phyloP scores from a whole-genome alignment of 73 alveolate species.

The Breviolum minutum region DNA sequence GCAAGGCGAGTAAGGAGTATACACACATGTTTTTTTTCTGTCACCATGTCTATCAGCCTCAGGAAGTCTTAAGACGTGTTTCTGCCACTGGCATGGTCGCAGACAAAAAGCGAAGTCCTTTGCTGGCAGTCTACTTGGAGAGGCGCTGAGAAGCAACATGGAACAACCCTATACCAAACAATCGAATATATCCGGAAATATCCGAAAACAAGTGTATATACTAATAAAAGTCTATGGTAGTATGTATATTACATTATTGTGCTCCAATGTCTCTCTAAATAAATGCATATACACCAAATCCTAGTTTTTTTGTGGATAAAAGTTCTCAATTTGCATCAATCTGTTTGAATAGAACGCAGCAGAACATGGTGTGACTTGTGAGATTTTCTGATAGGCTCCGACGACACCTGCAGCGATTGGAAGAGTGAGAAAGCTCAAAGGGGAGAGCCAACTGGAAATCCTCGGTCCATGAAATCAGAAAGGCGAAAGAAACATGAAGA shows the following conservation, averaged over 20 bases:
- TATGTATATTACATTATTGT: not conserved
- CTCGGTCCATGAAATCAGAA: not conserved
- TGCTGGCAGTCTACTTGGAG: not conserved
- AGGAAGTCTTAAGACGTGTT: conserved; percentile 34
- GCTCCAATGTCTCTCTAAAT: not conserved
- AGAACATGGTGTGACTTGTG: not conserved
- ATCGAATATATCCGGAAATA: too few species aligned
- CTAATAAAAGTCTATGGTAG: not conserved
- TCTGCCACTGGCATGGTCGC: conserved; percentile 39
- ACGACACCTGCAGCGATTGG: not conserved
- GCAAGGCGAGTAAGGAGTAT: too few species aligned
- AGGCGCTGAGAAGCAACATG: not conserved
- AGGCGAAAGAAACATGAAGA: not conserved
- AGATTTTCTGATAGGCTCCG: not conserved
- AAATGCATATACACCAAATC: not conserved
- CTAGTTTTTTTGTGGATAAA: not conserved
- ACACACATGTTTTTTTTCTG: too few species aligned
- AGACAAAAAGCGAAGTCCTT: not conserved
- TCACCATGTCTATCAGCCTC: too few species aligned
- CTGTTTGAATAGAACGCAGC: not conserved
- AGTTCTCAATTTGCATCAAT: not conserved
- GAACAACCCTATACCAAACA: not conserved
- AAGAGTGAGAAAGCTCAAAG: not conserved
- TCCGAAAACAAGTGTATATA: too few species aligned
- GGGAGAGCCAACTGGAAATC: not conserved